Evolutionary conservation across 2,329 filamentous ascomycete species (phyloP), one percentile per base, ranked within the genome.

Genomic region (Rhinocladiella similis): DNA sequence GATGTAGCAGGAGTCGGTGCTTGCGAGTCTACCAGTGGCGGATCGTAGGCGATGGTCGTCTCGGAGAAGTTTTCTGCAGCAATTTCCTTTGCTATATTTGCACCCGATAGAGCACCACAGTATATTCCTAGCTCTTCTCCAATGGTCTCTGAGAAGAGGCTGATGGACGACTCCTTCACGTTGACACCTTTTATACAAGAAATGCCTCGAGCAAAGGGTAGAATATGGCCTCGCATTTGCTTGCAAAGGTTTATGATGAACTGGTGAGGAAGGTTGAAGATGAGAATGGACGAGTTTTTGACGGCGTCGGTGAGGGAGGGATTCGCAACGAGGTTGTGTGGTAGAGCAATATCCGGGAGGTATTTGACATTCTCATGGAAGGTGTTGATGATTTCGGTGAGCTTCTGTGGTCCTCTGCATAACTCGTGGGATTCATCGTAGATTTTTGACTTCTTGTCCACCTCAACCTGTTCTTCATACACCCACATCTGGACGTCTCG

Each of bases 171-270:
- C 67, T 93, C 89, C 3, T 89, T 87, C 33, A 99, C 94, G 66
- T 96, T 89, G 60, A 99, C 92, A 66, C 94, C 94, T 80, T 99
- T 99, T 77, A 97, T 97, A 75, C 94, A 99, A 70, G 91, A 96
- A 69, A 99, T 91, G 57, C 91, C 94, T 61, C 95, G 86, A 22
- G 94, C 93, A 68, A 86, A 97, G 5, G 94, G 94, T 27, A 97
- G 76, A 63, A 97, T 95, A 67, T 96, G 87, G 59, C 93, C 94
- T 68, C 88, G 82, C 60, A 99, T 80, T 71, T 91, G 86, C 62
- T 88, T 83, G 77, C 92, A 96, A 59, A 92, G 89, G 61, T 88
- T 88, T 70, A 83, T 83, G 69, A 99, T 97, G 73, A 99, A 99
- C 74, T 96, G 91, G 76, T 99, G 94, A 25, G 94, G 89, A 56